Evolutionary conservation across 2,329 filamentous ascomycete species (phyloP).

Genomic region (Cercospora citrullina): DNA sequence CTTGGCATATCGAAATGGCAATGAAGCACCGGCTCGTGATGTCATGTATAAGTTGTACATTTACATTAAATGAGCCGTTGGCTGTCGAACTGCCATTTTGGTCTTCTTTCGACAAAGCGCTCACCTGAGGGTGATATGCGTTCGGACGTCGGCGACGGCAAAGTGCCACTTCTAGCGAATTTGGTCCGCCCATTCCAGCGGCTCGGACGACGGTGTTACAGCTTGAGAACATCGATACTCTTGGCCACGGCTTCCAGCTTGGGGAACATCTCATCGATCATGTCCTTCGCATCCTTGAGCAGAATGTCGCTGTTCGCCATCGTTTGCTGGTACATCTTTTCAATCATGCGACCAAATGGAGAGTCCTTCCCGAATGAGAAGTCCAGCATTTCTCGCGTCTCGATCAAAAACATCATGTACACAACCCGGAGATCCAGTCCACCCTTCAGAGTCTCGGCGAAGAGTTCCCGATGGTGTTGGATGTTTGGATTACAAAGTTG

Average conservation of each 20-base stretch:
- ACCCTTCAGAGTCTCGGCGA: constrained; percentile 35
- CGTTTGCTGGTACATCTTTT: constrained; percentile 27
- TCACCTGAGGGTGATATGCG: background rate
- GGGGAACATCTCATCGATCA: constrained; percentile 56
- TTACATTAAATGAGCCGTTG: constrained; percentile 10
- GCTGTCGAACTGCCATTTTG: background rate
- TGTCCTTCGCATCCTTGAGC: constrained; percentile 23
- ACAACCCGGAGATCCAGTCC: constrained; percentile 46
- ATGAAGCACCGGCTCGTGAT: background rate
- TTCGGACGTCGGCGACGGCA: background rate
- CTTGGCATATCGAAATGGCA: constrained; percentile 5
- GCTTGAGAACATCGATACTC: constrained; percentile 41
- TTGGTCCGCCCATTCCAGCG: background rate
- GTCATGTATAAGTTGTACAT: background rate
- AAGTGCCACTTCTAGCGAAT: background rate
- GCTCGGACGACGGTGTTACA: constrained; percentile 9
- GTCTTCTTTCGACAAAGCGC: background rate
- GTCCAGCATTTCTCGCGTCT: constrained; percentile 43
- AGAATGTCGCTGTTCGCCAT: constrained; percentile 28
- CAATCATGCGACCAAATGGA: constrained; percentile 35
- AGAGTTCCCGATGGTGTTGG: constrained; percentile 25
- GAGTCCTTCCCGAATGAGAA: constrained; percentile 46
- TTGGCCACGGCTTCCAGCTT: constrained; percentile 33
- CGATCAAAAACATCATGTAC: constrained; percentile 45
- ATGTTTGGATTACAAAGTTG: constrained; percentile 27